These are phyloP conservation scores for Phytophthora vignae DNA, from an alignment of 352 stramenopile genomes.

Conservation along the genomic window DNA sequence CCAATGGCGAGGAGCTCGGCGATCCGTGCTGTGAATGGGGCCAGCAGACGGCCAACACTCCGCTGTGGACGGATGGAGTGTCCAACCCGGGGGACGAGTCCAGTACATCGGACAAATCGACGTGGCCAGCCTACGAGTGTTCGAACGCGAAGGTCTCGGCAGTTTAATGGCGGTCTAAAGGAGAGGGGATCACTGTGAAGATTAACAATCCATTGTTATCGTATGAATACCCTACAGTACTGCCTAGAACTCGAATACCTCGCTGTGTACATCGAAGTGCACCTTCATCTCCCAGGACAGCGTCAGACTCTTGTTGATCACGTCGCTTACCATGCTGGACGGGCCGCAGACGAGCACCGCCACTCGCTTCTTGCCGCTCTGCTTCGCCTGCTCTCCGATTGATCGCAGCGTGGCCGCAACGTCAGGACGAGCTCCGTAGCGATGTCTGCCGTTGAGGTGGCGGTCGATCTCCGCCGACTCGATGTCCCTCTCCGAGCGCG, in stretches of 20 bases:
- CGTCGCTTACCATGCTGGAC: slow-evolving; percentile 35
- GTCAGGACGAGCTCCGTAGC: slow-evolving; percentile 39
- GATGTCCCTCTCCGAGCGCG: slow-evolving; percentile 34
- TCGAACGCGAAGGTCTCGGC: slow-evolving; percentile 9
- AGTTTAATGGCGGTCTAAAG: neutral
- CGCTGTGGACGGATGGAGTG: slow-evolving; percentile 29
- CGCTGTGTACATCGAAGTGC: slow-evolving; percentile 52
- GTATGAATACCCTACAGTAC: neutral
- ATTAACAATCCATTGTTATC: neutral
- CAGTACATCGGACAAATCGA: slow-evolving; percentile 21
- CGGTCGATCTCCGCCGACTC: slow-evolving; percentile 36
- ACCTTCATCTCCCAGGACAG: slow-evolving; percentile 41
- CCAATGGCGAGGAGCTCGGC: slow-evolving; percentile 38
- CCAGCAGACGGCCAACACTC: slow-evolving; percentile 1
- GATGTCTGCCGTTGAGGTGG: slow-evolving; percentile 25
- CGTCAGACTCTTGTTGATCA: slow-evolving; percentile 29
- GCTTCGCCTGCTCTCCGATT: slow-evolving; percentile 42
- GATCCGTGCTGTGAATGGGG: slow-evolving; percentile 32
- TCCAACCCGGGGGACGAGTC: slow-evolving; percentile 34
- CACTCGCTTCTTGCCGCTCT: slow-evolving; percentile 39
- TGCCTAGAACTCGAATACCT: slow-evolving; percentile 43
- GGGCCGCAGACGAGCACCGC: slow-evolving; percentile 57
- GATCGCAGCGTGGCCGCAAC: slow-evolving; percentile 27
- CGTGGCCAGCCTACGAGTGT: slow-evolving; percentile 25
- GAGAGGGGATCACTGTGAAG: neutral